These are phyloP conservation scores for Calonectria pseudoturangicola DNA, from an alignment of 2,329 filamentous ascomycete species.

Conservation along the genomic window DNA sequence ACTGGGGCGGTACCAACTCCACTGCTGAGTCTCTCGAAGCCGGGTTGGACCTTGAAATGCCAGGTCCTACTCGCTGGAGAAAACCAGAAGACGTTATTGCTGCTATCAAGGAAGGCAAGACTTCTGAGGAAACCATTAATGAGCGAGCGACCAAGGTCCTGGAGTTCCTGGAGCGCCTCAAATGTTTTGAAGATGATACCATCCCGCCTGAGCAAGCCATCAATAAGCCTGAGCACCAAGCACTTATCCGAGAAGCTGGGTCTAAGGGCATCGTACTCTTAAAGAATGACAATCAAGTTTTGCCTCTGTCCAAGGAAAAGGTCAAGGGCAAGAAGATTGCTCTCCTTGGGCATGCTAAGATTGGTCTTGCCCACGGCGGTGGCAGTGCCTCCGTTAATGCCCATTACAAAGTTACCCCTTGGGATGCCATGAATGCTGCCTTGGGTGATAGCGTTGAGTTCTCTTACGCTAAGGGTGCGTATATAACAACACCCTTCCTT, in stretches of 20 bases:
- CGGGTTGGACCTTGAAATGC: slow-evolving; percentile 61
- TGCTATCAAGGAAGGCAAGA: slow-evolving; percentile 56
- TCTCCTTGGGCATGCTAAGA: slow-evolving; percentile 59
- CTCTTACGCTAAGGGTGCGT: slow-evolving; percentile 55
- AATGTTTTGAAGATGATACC: slow-evolving; percentile 55
- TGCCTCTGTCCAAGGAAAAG: slow-evolving; percentile 70
- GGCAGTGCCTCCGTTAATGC: slow-evolving; percentile 60
- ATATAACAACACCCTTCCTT: background rate
- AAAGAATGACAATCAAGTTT: slow-evolving; percentile 75
- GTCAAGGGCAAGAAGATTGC: slow-evolving; percentile 58
- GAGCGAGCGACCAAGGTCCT: slow-evolving; percentile 56
- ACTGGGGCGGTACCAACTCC: slow-evolving; percentile 62
- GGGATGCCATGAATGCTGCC: slow-evolving; percentile 57
- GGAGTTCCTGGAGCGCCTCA: slow-evolving; percentile 54
- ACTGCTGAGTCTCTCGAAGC: slow-evolving; percentile 58
- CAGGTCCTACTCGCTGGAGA: slow-evolving; percentile 59
- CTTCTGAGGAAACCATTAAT: slow-evolving; percentile 55
- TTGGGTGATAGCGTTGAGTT: slow-evolving; percentile 54
- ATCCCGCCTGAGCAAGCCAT: slow-evolving; percentile 56
- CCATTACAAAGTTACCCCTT: slow-evolving; percentile 60
- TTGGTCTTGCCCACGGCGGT: slow-evolving; percentile 60
- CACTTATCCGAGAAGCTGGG: slow-evolving; percentile 56
- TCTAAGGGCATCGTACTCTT: slow-evolving; percentile 76
- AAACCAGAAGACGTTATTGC: slow-evolving; percentile 55
- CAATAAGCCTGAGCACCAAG: slow-evolving; percentile 58